Conservation (phyloP, 345 rosid species). For the Salix exigua region DNA sequence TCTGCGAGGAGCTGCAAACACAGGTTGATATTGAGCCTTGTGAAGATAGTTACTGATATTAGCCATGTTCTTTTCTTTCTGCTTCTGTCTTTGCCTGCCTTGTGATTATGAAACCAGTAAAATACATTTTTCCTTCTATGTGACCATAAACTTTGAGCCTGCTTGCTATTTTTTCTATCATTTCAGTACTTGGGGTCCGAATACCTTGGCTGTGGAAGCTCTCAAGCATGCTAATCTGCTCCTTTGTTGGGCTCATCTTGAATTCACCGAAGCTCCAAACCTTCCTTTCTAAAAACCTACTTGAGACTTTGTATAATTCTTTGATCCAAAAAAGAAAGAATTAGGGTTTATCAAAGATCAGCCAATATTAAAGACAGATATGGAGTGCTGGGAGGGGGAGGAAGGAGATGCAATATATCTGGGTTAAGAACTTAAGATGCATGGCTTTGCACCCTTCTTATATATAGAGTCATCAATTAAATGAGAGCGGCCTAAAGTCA, state of each 20-base stretch:
- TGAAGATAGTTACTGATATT: constrained; percentile 45
- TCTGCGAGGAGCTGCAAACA: constrained; percentile 39
- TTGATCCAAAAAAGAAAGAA: neutral
- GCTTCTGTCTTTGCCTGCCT: constrained; percentile 93
- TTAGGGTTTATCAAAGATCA: constrained; percentile 11
- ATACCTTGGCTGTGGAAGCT: constrained; percentile 65
- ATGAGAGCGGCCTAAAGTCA: neutral
- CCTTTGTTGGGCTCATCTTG: constrained; percentile 92
- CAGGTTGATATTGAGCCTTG: constrained; percentile 28
- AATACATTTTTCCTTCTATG: constrained; percentile 97
- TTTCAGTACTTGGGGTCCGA: constrained; percentile 84
- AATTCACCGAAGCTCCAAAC: constrained; percentile 26
- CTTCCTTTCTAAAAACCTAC: neutral
- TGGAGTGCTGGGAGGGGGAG: neutral
- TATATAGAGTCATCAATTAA: neutral
- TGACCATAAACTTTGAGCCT: constrained; percentile 71
- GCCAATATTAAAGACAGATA: neutral
- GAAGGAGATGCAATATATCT: neutral
- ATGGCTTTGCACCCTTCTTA: neutral
- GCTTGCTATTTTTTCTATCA: constrained; percentile 78
- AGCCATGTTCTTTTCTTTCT: constrained; percentile 66
- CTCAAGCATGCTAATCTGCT: constrained; percentile 74
- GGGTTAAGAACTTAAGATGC: neutral
- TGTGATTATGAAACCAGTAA: constrained; percentile 97
- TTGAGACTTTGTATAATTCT: constrained; percentile 7